phyloP scores from a whole-genome alignment of 208 protist genomes.

The Leishmania tropica region DNA sequence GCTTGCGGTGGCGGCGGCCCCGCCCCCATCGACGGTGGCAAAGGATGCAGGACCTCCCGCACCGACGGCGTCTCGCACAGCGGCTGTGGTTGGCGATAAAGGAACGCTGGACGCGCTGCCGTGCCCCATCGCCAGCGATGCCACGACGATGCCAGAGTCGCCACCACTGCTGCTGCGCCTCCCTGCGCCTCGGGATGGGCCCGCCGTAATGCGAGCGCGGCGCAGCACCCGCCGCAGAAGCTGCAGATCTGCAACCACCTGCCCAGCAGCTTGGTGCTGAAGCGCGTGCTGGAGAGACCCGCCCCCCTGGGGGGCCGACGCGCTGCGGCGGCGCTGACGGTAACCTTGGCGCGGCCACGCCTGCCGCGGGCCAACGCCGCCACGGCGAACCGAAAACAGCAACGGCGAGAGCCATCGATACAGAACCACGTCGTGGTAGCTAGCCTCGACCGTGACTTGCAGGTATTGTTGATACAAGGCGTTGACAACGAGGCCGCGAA shows the following conservation, averaged over 20 bases:
- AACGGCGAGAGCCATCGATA: constrained; percentile 43
- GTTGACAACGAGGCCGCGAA: constrained; percentile 42
- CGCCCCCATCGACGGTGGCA: background rate
- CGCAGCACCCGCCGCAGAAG: constrained; percentile 16
- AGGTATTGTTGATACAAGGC: constrained; percentile 65
- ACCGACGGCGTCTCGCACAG: background rate
- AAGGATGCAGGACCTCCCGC: background rate
- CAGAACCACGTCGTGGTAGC: constrained; percentile 48
- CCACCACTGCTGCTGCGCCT: background rate
- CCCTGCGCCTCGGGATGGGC: background rate
- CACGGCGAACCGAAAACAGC: constrained; percentile 1
- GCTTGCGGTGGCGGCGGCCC: background rate
- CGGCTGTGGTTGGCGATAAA: background rate
- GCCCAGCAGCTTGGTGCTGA: constrained; percentile 16
- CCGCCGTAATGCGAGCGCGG: constrained; percentile 12
- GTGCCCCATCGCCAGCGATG: background rate
- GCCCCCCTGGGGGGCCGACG: background rate
- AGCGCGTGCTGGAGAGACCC: constrained; percentile 6
- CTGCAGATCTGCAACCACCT: constrained; percentile 18
- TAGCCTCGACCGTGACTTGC: constrained; percentile 44
- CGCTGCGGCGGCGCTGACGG: background rate
- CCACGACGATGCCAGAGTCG: background rate
- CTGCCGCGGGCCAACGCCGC: background rate
- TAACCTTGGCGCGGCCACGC: background rate
- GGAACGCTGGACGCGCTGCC: background rate